A percentile compares a stretch with the other conserved stretches of the same genome.
Conservation (phyloP, 108 stramenopile genomes). For the Conticribra guillardii region DNA sequence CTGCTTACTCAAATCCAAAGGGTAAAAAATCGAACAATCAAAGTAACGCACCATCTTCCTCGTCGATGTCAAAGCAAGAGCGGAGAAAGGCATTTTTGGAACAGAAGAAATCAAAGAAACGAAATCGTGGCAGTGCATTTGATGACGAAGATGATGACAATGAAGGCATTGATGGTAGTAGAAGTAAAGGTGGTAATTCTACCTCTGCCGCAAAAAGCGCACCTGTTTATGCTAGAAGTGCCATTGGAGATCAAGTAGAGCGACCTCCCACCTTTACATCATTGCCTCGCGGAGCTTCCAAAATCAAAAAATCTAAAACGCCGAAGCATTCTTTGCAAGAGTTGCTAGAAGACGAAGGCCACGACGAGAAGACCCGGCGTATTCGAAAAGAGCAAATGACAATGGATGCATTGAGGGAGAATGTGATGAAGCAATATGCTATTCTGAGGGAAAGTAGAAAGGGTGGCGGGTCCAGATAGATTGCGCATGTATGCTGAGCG, state of each 20-base stretch:
- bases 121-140: slow-evolving; percentile 17
- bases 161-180: slow-evolving; percentile 7
- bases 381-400: slow-evolving; percentile 42
- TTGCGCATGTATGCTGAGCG: background rate
- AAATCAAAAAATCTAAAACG: slow-evolving; percentile 23
- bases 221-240: slow-evolving; percentile 9
- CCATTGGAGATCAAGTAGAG: slow-evolving; percentile 42
- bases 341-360: background rate
- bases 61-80: slow-evolving; percentile 27
- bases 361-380: slow-evolving; percentile 14
- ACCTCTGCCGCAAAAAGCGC: slow-evolving; percentile 8
- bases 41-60: background rate
- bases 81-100: slow-evolving; percentile 41
- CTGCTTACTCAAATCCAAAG: slow-evolving; percentile 25
- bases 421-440: slow-evolving; percentile 50
- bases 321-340: background rate
- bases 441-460: slow-evolving; percentile 40
- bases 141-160: slow-evolving; percentile 2
- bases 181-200: slow-evolving; percentile 1
- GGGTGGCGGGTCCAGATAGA: background rate
- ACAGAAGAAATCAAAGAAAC: slow-evolving; percentile 47
- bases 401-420: slow-evolving; percentile 46
- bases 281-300: slow-evolving; percentile 40
- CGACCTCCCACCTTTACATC: slow-evolving; percentile 41
- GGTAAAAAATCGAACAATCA: background rate